phyloP scores from a whole-genome alignment of 1,284 basidiomycete species.

The Kwoniella shivajii region DNA sequence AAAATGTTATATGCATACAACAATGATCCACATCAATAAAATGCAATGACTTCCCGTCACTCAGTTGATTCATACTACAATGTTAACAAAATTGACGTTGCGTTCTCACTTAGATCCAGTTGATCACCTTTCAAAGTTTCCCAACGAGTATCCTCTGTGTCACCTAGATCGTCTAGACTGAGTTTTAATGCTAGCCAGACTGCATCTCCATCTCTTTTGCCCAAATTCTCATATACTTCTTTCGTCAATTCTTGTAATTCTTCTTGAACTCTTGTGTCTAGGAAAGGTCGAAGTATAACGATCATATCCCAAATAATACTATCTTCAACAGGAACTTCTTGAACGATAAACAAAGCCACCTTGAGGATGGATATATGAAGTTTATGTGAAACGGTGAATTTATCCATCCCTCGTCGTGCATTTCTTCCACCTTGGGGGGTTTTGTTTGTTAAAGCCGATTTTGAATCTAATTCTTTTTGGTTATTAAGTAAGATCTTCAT shows the following conservation, averaged over 20 bases:
- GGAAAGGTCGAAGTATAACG: constrained; percentile 70
- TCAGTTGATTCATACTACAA: not conserved
- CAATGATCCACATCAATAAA: too few species aligned
- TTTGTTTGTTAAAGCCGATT: constrained; percentile 65
- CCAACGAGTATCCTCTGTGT: constrained; percentile 29
- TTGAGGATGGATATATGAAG: constrained; percentile 70
- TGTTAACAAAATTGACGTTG: constrained; percentile 10
- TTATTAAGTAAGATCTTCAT: constrained; percentile 65
- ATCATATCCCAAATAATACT: constrained; percentile 74
- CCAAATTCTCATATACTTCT: constrained; percentile 66
- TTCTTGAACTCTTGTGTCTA: constrained; percentile 66
- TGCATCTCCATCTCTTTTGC: constrained; percentile 68
- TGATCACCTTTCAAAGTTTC: constrained; percentile 32
- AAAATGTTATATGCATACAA: constrained; percentile 2
- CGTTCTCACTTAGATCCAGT: constrained; percentile 33
- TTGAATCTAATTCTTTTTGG: constrained; percentile 64
- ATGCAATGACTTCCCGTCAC: not conserved
- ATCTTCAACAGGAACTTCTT: constrained; percentile 68
- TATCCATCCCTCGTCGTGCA: constrained; percentile 35
- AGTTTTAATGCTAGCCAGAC: constrained; percentile 75
- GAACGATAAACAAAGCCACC: constrained; percentile 68
- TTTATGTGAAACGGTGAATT: constrained; percentile 66
- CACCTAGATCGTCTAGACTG: constrained; percentile 57
- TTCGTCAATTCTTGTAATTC: constrained; percentile 71
- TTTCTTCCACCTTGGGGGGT: constrained; percentile 57